Conservation (phyloP, 805 yeast species). For the Candida ponderosae region DNA sequence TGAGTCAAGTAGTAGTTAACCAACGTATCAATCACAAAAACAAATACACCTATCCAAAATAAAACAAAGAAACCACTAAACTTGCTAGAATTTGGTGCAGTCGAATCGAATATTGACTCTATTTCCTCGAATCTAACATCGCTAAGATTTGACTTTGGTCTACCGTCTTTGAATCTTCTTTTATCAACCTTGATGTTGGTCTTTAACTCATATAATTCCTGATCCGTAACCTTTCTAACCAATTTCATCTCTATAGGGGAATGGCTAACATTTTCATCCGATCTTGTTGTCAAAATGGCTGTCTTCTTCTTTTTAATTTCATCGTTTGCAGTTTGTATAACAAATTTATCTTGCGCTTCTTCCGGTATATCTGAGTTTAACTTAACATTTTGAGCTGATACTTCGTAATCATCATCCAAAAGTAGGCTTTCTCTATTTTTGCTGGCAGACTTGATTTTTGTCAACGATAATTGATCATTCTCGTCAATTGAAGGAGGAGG, state of each 20-base stretch:
- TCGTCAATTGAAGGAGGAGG: not conserved
- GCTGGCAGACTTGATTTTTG: not conserved
- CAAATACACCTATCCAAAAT: conserved; percentile 63
- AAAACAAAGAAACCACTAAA: conserved; percentile 80
- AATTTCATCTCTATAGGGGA: not conserved
- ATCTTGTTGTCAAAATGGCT: too few species aligned
- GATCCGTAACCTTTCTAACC: conserved; percentile 7
- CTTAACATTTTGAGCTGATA: too few species aligned
- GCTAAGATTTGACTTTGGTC: conserved; percentile 16
- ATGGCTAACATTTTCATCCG: not conserved
- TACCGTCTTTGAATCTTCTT: conserved; percentile 17
- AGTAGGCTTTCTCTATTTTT: not conserved
- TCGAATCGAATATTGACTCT: conserved; percentile 17
- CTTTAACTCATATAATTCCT: conserved; percentile 13
- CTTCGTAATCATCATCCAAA: not conserved
- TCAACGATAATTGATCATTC: not conserved
- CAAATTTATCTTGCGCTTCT: too few species aligned
- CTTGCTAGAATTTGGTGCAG: conserved; percentile 11
- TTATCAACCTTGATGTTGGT: conserved; percentile 10
- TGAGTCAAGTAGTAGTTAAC: conserved; percentile 42
- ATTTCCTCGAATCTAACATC: conserved; percentile 16
- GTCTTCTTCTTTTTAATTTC: too few species aligned
- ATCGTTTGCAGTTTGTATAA: too few species aligned
- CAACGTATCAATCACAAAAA: conserved; percentile 44
- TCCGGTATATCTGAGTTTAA: too few species aligned